Percentiles rank a stretch among this genome's conserved stretches.
phyloP scores from a whole-genome alignment of 805 yeast species.

The Millerozyma miso region DNA sequence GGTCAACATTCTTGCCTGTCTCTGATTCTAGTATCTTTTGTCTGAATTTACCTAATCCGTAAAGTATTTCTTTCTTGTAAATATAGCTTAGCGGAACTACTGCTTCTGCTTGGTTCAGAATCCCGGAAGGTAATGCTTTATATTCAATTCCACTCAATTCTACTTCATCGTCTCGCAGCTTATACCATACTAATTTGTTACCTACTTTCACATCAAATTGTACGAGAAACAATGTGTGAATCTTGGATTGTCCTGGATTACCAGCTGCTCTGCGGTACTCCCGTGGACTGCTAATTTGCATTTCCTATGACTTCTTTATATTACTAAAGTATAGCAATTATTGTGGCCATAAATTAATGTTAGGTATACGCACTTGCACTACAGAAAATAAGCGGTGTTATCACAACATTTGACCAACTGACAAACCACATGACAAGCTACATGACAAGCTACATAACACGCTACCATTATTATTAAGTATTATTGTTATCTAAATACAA shows the following conservation, averaged over 20 bases:
- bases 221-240: slow-evolving; percentile 29
- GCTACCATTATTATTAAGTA: no score
- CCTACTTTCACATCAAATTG: slow-evolving; percentile 34
- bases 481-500: background rate
- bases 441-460: no score
- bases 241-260: slow-evolving; percentile 17
- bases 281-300: background rate
- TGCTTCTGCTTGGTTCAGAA: slow-evolving; percentile 30
- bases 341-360: background rate
- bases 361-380: background rate
- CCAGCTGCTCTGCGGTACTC: background rate
- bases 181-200: slow-evolving; percentile 35
- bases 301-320: background rate
- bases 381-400: background rate
- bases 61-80: slow-evolving; percentile 18
- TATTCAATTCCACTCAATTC: slow-evolving; percentile 33
- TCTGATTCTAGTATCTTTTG: slow-evolving; percentile 12
- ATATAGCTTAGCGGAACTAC: slow-evolving; percentile 30
- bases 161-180: slow-evolving; percentile 12
- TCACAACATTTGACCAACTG: background rate
- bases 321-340: background rate
- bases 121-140: slow-evolving; percentile 38
- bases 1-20: background rate
- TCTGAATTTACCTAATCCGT: slow-evolving; percentile 33
- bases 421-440: no score